A percentile compares a stretch with the other conserved stretches of the same genome.
Evolutionary conservation across 1,284 basidiomycete genomes (phyloP).

Genomic region (Cutaneotrichosporon cavernicola): DNA sequence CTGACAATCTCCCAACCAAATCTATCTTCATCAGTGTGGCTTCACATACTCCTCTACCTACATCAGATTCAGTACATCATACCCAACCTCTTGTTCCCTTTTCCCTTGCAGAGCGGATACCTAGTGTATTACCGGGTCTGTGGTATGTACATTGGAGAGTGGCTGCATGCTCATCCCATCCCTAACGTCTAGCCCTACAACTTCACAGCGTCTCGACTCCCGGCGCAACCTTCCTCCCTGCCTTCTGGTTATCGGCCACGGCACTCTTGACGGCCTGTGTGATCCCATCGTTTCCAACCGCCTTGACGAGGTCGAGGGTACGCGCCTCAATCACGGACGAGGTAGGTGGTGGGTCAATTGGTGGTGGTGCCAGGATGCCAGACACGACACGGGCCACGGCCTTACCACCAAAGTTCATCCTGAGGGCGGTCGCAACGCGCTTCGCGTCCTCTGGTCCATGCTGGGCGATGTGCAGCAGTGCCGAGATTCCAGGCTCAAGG

Average conservation of each 20-base stretch:
- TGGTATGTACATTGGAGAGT: neutral
- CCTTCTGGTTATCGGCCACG: constrained; percentile 2
- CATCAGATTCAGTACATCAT: no score
- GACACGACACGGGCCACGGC: neutral
- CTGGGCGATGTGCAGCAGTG: constrained; percentile 5
- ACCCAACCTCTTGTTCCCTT: no score
- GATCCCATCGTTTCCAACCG: neutral
- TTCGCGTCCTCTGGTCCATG: neutral
- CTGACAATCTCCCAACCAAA: no score
- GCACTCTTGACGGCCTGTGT: constrained; percentile 1
- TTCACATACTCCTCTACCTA: no score
- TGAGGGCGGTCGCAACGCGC: neutral
- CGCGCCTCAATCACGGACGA: neutral
- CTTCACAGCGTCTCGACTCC: constrained; percentile 1
- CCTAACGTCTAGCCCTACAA: neutral
- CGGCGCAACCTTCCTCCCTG: neutral
- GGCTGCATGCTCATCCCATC: neutral
- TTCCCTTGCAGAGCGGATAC: no score
- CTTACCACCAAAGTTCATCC: neutral
- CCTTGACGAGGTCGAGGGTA: constrained; percentile 11
- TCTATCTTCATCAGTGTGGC: no score
- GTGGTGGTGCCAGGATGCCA: constrained; percentile 5
- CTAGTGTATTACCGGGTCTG: no score
- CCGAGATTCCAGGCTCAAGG: neutral
- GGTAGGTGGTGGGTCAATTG: neutral